Conservation (phyloP, 2,329 filamentous ascomycete genomes). For the Fusarium paranaense region DNA sequence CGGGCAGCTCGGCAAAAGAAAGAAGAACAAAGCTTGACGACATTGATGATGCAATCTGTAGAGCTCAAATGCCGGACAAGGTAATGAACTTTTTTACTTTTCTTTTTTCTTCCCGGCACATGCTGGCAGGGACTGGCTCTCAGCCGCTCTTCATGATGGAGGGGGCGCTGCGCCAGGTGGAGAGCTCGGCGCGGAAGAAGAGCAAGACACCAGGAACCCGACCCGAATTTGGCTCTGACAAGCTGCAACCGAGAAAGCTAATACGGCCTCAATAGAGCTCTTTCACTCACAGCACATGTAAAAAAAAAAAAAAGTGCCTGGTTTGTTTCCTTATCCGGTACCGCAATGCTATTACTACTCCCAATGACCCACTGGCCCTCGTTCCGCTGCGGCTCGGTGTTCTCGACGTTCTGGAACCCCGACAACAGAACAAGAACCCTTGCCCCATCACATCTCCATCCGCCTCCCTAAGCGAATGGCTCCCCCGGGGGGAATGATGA, state of each 20-base stretch:
- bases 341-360: neutral
- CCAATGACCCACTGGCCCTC: neutral
- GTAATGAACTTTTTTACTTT: neutral
- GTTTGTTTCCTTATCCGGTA: neutral
- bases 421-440: neutral
- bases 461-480: neutral
- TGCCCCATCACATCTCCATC: neutral
- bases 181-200: neutral
- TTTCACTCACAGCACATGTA: neutral
- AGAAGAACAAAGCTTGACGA: neutral
- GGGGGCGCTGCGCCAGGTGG: neutral
- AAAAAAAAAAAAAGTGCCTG: neutral
- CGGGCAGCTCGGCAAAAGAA: neutral
- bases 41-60: neutral
- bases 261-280: neutral
- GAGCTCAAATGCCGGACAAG: neutral
- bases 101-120: neutral
- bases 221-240: neutral
- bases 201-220: neutral
- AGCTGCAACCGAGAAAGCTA: neutral
- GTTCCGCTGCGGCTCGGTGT: constrained; percentile 22
- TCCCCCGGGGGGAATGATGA: neutral
- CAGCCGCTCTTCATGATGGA: neutral
- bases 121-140: constrained; percentile 2
- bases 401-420: constrained; percentile 31